phyloP scores from a whole-genome alignment of 768 basidiomycete genomes.

The Trametes coccinea region DNA sequence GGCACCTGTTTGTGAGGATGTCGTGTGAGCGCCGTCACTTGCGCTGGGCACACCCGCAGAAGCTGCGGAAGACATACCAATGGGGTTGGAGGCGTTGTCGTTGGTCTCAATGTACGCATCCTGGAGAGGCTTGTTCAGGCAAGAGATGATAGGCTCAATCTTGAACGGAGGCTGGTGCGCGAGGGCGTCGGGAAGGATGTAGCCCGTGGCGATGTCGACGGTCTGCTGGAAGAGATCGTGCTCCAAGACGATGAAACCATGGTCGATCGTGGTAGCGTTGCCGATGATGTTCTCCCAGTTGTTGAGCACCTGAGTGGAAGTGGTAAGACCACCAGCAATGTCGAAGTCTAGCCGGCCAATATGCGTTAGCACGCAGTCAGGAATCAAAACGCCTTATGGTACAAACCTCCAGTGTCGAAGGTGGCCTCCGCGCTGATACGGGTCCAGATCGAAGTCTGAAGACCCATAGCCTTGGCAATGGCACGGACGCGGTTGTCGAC shows the following conservation, averaged over 20 bases:
- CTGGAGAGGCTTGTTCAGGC: conserved; percentile 54
- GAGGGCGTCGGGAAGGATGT: conserved; percentile 80
- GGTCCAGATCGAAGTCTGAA: conserved; percentile 86
- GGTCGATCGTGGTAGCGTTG: conserved; percentile 55
- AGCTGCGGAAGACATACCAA: conserved; percentile 23
- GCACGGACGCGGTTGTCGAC: conserved; percentile 87
- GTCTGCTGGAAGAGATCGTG: conserved; percentile 85
- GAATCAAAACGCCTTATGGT: not conserved
- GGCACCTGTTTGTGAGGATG: conserved; percentile 27
- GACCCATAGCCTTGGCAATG: conserved; percentile 78
- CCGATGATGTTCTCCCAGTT: conserved; percentile 76
- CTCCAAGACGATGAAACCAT: conserved; percentile 89
- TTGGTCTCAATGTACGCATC: conserved; percentile 86
- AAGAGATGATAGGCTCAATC: conserved; percentile 70
- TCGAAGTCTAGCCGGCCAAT: conserved; percentile 61
- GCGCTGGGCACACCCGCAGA: not conserved
- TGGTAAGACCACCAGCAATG: conserved; percentile 63
- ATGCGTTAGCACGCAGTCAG: not conserved
- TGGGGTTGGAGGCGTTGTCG: conserved; percentile 64
- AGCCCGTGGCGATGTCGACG: conserved; percentile 83
- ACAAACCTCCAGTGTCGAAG: conserved; percentile 69
- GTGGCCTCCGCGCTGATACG: conserved; percentile 57
- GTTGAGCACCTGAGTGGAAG: conserved; percentile 58
- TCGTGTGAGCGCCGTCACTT: conserved; percentile 20
- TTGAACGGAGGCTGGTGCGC: conserved; percentile 63